Percentiles rank a stretch among this genome's conserved stretches.
Conservation (phyloP, 257 asterid species). For the Solanum chiquidenum region DNA sequence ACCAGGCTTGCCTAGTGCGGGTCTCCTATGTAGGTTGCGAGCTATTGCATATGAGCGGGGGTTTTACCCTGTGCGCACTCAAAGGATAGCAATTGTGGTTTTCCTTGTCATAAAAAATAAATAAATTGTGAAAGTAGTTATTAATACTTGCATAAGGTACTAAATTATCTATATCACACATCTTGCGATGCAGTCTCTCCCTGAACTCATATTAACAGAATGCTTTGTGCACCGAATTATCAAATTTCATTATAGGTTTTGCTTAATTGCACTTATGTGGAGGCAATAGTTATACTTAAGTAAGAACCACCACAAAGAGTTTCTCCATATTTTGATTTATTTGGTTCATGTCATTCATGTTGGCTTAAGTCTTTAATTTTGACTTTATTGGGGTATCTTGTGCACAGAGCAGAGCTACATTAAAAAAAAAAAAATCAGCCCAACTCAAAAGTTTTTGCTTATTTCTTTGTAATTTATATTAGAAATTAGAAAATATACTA, state of each 20-base stretch:
- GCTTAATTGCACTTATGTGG: neutral
- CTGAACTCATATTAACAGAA: neutral
- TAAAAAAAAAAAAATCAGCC: neutral
- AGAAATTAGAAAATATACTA: neutral
- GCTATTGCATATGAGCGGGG: rapidly evolving
- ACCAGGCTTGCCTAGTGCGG: too few relatives aligned
- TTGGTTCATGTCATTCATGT: neutral
- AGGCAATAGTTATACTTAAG: neutral
- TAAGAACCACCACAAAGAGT: neutral
- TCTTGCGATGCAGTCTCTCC: neutral
- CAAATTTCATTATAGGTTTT: neutral
- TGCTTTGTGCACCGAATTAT: neutral
- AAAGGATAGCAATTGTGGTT: too few relatives aligned
- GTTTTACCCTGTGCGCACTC: too few relatives aligned
- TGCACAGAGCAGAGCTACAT: neutral
- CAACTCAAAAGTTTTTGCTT: neutral
- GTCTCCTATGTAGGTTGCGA: too few relatives aligned
- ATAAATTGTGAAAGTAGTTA: neutral
- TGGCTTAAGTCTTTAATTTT: neutral
- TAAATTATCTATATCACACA: neutral
- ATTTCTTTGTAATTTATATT: neutral
- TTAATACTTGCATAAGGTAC: neutral
- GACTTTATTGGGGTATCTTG: neutral
- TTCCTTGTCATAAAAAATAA: too few relatives aligned
- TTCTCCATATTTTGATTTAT: neutral